Percentiles rank a stretch among this genome's conserved stretches.
Evolutionary conservation across 2,329 filamentous ascomycete genomes (phyloP).

Genomic region (Ascochyta pisi): DNA sequence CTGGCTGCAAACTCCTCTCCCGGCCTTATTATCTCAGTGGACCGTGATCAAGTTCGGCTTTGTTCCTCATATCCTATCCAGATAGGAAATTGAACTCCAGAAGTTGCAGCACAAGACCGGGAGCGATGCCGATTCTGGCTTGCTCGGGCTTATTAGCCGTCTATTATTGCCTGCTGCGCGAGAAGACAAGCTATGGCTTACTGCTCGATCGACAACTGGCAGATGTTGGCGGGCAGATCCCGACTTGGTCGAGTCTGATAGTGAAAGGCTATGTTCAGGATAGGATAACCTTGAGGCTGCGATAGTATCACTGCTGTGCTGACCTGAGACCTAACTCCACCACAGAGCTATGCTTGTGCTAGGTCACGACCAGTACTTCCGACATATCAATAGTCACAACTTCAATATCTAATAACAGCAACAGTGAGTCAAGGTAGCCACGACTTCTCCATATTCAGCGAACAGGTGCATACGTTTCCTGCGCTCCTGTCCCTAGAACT

Average conservation of each 20-base stretch:
- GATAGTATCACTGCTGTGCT: background rate
- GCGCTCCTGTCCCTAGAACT: background rate
- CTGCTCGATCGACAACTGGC: background rate
- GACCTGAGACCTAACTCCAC: background rate
- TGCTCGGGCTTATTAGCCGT: background rate
- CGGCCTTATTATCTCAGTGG: background rate
- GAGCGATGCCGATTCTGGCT: background rate
- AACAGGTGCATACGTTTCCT: background rate
- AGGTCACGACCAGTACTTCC: background rate
- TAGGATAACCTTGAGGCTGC: background rate
- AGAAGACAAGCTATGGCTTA: background rate
- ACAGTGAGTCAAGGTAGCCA: background rate
- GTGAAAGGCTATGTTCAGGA: background rate
- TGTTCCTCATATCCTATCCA: background rate
- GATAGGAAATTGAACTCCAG: background rate
- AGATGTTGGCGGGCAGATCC: constrained; percentile 1
- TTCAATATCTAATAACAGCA: background rate
- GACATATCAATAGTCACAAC: background rate
- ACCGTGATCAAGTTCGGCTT: constrained; percentile 2
- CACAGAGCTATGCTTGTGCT: background rate
- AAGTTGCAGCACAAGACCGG: background rate
- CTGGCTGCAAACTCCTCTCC: background rate
- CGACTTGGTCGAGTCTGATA: background rate
- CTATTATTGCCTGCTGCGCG: background rate
- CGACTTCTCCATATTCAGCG: too few species aligned